Percentiles rank a stretch among this genome's conserved stretches.
Conservation (phyloP, 2,329 filamentous ascomycete genomes). For the Scedosporium boydii region DNA sequence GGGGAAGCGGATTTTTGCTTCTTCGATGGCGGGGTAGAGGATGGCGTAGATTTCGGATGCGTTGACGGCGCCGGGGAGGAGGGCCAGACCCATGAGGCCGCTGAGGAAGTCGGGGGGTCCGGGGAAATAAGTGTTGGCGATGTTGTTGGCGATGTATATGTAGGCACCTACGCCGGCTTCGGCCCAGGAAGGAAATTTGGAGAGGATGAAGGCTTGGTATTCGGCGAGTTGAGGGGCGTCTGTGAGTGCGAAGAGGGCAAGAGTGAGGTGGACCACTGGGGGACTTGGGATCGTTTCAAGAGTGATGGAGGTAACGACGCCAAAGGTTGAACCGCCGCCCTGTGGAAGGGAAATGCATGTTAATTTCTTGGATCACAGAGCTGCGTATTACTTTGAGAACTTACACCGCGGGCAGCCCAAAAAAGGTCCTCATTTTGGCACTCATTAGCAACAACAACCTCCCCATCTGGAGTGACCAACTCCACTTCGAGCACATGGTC, state of each 20-base stretch:
- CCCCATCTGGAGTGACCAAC: constrained; percentile 42
- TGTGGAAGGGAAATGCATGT: constrained; percentile 12
- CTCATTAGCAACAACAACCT: constrained; percentile 40
- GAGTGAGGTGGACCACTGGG: constrained; percentile 17
- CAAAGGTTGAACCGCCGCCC: constrained; percentile 53
- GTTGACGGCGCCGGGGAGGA: neutral
- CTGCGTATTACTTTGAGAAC: constrained; percentile 11
- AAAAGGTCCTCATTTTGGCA: constrained; percentile 48
- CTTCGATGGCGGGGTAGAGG: neutral
- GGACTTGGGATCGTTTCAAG: constrained; percentile 38
- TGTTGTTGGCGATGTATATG: constrained; percentile 24
- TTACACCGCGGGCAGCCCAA: constrained; percentile 52
- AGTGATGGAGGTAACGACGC: constrained; percentile 48
- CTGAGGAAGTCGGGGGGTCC: neutral
- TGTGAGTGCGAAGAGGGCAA: neutral
- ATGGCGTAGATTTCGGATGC: neutral
- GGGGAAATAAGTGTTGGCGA: constrained; percentile 18
- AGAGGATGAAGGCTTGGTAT: constrained; percentile 25
- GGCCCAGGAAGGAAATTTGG: constrained; percentile 33
- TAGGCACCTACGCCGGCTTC: constrained; percentile 43
- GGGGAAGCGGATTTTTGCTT: neutral
- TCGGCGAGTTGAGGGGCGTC: constrained; percentile 9
- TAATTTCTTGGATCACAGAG: neutral
- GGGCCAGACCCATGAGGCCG: constrained; percentile 3
- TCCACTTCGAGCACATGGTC: constrained; percentile 53